Percentiles rank a stretch among this genome's conserved stretches.
Evolutionary conservation across 805 yeast genomes (phyloP).

Genomic region (Babjeviella inositovora): DNA sequence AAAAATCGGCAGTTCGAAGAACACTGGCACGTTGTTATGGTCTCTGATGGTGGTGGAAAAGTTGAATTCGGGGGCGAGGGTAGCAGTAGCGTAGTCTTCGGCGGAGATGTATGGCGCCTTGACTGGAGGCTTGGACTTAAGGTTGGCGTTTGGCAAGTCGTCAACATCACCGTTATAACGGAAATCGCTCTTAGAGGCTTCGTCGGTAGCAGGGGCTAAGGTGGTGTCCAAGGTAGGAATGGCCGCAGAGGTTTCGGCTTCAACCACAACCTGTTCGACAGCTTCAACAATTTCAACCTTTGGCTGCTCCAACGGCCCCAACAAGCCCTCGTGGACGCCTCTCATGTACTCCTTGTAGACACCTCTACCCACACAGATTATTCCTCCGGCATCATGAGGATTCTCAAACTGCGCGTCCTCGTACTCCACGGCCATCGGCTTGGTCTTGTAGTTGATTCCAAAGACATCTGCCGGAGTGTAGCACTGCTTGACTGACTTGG

Average conservation of each 20-base stretch:
- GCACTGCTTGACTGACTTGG: conserved; percentile 12
- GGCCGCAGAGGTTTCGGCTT: background rate
- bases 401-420: conserved; percentile 30
- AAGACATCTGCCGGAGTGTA: conserved; percentile 26
- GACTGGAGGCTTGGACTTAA: conserved; percentile 14
- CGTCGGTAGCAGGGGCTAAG: no score
- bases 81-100: conserved; percentile 33
- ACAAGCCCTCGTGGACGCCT: conserved; percentile 88
- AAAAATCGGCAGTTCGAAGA: conserved; percentile 64
- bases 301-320: conserved; percentile 66
- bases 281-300: conserved; percentile 3
- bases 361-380: conserved; percentile 87
- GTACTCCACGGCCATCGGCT: conserved; percentile 6
- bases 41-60: conserved; percentile 11
- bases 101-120: conserved; percentile 50
- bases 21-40: conserved; percentile 28
- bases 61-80: conserved; percentile 47
- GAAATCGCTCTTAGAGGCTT: no score
- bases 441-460: conserved; percentile 33
- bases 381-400: conserved; percentile 57
- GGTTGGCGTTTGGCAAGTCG: no score
- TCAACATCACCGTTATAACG: conserved; percentile 11
- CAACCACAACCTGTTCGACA: background rate
- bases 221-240: no score
- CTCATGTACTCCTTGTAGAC: conserved; percentile 83